Percentiles rank a stretch among this genome's conserved stretches.
Evolutionary conservation across 2,329 filamentous ascomycete species (phyloP).

Genomic region (Balansia obtecta): DNA sequence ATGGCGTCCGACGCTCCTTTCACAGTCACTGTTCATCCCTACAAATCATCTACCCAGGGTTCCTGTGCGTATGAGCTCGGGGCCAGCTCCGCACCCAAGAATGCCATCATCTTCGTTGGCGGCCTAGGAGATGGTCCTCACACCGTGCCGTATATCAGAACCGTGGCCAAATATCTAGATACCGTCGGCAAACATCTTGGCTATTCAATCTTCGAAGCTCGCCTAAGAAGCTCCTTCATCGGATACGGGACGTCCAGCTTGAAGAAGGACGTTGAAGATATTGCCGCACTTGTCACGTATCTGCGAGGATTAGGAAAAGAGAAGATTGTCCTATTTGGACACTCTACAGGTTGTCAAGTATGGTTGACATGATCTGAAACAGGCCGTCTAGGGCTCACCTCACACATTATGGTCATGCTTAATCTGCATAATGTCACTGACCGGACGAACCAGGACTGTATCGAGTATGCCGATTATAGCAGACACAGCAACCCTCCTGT

Average conservation of each 20-base stretch:
- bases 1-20: constrained; percentile 24
- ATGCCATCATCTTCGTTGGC: constrained; percentile 57
- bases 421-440: background rate
- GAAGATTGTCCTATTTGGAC: constrained; percentile 43
- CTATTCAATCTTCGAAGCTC: constrained; percentile 45
- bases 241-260: constrained; percentile 40
- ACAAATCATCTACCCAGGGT: constrained; percentile 25
- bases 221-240: constrained; percentile 40
- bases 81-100: constrained; percentile 23
- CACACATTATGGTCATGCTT: too few relatives aligned
- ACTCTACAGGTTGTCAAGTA: constrained; percentile 47
- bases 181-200: constrained; percentile 19
- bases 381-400: too few relatives aligned
- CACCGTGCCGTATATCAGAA: constrained; percentile 44
- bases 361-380: background rate
- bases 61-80: constrained; percentile 37
- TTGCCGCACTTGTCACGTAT: constrained; percentile 39
- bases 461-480: constrained; percentile 37
- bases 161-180: constrained; percentile 32
- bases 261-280: constrained; percentile 39
- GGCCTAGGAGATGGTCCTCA: constrained; percentile 60
- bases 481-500: constrained; percentile 38
- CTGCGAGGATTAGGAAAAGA: constrained; percentile 36
- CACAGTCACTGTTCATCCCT: constrained; percentile 33
- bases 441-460: constrained; percentile 33